A percentile compares a stretch with the other conserved stretches of the same genome.
phyloP scores from a whole-genome alignment of 2,329 filamentous ascomycete genomes.

The Pochonia chlamydosporia region DNA sequence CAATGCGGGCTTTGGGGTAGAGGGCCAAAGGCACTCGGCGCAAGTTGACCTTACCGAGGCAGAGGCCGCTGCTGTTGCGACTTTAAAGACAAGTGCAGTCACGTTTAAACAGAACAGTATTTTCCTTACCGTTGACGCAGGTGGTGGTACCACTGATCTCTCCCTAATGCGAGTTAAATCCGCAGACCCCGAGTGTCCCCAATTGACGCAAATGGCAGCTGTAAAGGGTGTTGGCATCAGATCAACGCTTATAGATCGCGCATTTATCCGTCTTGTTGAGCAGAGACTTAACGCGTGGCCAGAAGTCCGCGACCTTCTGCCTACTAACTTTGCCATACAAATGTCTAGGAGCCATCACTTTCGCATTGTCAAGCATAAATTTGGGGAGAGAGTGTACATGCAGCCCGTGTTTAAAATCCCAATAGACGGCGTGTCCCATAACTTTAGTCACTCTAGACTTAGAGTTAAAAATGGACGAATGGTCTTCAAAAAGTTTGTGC shows the following conservation, averaged over 20 bases:
- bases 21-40: conserved; percentile 31
- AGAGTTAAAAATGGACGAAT: conserved; percentile 35
- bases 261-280: conserved; percentile 33
- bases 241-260: conserved; percentile 38
- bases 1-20: conserved; percentile 42
- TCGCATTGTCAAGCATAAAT: conserved; percentile 32
- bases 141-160: conserved; percentile 41
- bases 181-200: conserved; percentile 18
- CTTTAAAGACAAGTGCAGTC: conserved; percentile 35
- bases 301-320: conserved; percentile 27
- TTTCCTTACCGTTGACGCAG: conserved; percentile 39
- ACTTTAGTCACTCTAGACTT: conserved; percentile 30
- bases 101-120: conserved; percentile 30
- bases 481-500: conserved; percentile 30
- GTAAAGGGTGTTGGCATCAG: conserved; percentile 42
- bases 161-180: conserved; percentile 36
- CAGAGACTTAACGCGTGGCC: conserved; percentile 29
- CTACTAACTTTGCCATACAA: conserved; percentile 27
- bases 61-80: conserved; percentile 41
- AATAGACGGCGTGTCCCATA: conserved; percentile 36
- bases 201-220: conserved; percentile 27
- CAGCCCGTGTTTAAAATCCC: conserved; percentile 33
- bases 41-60: conserved; percentile 41
- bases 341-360: conserved; percentile 34
- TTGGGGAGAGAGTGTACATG: conserved; percentile 38